A percentile compares a stretch with the other conserved stretches of the same genome.
Evolutionary conservation across 257 asterid genomes (phyloP).

Genomic region (Salvia miltiorrhiza): DNA sequence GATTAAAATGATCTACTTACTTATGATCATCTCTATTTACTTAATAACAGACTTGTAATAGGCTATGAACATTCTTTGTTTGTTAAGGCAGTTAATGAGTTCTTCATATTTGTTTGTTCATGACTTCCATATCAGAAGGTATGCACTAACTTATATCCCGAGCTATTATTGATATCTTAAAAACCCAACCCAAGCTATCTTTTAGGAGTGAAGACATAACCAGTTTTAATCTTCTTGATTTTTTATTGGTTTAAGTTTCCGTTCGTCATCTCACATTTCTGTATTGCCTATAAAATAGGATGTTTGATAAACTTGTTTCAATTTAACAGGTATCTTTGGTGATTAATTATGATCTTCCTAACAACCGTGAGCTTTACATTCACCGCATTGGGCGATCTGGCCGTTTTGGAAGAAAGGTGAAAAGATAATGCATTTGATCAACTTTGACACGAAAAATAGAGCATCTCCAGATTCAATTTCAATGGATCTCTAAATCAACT

Average conservation of each 20-base stretch:
- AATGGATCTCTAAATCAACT: not conserved
- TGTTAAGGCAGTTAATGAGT: not conserved
- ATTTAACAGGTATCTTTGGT: slow-evolving; percentile 75
- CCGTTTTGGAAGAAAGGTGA: slow-evolving; percentile 96
- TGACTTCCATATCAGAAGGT: not conserved
- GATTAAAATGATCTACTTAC: not conserved
- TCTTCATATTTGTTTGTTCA: not conserved
- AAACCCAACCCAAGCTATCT: not conserved
- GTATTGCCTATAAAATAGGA: not conserved
- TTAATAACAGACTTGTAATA: not conserved
- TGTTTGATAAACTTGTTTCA: not conserved
- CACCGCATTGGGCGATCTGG: slow-evolving; percentile 98
- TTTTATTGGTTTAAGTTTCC: not conserved
- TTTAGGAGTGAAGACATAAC: not conserved
- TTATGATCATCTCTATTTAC: not conserved
- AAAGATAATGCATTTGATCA: not conserved
- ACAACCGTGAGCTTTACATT: slow-evolving; percentile 91
- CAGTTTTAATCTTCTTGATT: not conserved
- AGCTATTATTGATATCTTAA: not conserved
- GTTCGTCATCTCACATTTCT: not conserved
- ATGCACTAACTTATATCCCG: not conserved
- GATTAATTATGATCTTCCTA: slow-evolving; percentile 95
- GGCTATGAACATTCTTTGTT: not conserved
- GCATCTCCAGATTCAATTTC: too few species aligned
- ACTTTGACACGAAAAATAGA: not conserved